Evolutionary conservation across 495 filamentous ascomycete genomes (phyloP), one percentile per base, ranked within the genome.

Genomic region (Thermochaetoides thermophila): DNA sequence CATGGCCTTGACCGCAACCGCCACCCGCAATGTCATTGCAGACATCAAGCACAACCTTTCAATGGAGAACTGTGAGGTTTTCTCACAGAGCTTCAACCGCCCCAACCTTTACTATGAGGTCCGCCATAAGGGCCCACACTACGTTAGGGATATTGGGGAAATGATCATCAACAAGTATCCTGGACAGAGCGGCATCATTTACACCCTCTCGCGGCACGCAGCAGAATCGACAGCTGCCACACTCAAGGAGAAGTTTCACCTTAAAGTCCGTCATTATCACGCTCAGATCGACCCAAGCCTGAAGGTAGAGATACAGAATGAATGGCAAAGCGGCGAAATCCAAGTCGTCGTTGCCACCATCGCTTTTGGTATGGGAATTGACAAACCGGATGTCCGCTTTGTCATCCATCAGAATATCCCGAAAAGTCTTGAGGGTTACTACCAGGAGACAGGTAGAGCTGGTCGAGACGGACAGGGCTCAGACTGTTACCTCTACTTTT

Each of bases 301-400:
- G 12, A 87, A 81, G 52, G 53, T 58, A 1, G 34, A 64, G 5
- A 64, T 85, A 5, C 91, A 95, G 49, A 68, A 66, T 35, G 45
- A 73, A 3, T 99, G 89, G 89, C 91, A 96, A 49, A 49, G 53
- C 15, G 81, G 84, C 2, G 57, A 60, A 38, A 68, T 72, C 40
- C 76, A 92, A 38, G 83, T 99, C 21, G 87, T 99, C 16, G 89
- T 99, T 17, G 91, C 89, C n/a, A 99, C 89, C 0, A 95, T 96
- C 53, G 89, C 89, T 17, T 97, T 97, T 50, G 89, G 89, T 7
- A 97, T 97, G 89, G 89, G 89, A 11, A 96, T 97, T 34, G 89
- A 97, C 57, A 97, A 97, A 53, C 68, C 84, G 0, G 78, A 97
- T 52, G 87, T 97, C 23, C 80, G 89, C 9, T 95, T 86, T 43